Percentiles rank a stretch among this genome's conserved stretches.
phyloP scores from a whole-genome alignment of 2,329 filamentous ascomycete genomes.

The Fusarium cicatricum region DNA sequence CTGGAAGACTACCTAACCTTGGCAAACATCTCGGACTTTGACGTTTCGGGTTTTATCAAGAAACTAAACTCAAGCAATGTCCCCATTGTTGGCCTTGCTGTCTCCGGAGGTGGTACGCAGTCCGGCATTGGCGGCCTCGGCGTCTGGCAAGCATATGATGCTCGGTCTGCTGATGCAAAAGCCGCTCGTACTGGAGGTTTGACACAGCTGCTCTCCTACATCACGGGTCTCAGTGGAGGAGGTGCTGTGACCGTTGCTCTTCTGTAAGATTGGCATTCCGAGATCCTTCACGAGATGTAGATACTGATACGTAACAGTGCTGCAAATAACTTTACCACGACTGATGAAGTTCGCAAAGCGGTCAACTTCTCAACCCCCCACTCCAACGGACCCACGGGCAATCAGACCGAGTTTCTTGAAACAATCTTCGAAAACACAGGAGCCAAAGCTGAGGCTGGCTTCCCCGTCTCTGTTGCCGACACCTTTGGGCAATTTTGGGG shows the following conservation, averaged over 20 bases:
- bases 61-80: constrained; percentile 29
- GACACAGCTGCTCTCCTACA: constrained; percentile 38
- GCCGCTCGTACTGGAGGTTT: constrained; percentile 38
- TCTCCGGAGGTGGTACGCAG: constrained; percentile 43
- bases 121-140: constrained; percentile 43
- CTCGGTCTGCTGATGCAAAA: constrained; percentile 27
- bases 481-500: constrained; percentile 43
- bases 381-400: constrained; percentile 15
- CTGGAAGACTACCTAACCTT: constrained; percentile 34
- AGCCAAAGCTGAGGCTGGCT: constrained; percentile 35
- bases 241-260: constrained; percentile 39
- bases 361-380: constrained; percentile 39
- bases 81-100: constrained; percentile 37
- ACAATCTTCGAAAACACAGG: constrained; percentile 34
- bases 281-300: accelerated
- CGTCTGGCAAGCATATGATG: constrained; percentile 42
- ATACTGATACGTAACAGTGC: constrained; percentile 16
- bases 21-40: constrained; percentile 34
- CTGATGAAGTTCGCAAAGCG: constrained; percentile 18
- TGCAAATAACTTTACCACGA: constrained; percentile 40
- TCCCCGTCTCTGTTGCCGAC: constrained; percentile 40
- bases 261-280: constrained; percentile 17
- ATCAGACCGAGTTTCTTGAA: constrained; percentile 22
- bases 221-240: constrained; percentile 41
- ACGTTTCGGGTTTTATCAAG: constrained; percentile 32